These are phyloP conservation scores for Pseudohalonectria lignicola DNA, from an alignment of 2,329 filamentous ascomycete genomes.

Conservation along the genomic window DNA sequence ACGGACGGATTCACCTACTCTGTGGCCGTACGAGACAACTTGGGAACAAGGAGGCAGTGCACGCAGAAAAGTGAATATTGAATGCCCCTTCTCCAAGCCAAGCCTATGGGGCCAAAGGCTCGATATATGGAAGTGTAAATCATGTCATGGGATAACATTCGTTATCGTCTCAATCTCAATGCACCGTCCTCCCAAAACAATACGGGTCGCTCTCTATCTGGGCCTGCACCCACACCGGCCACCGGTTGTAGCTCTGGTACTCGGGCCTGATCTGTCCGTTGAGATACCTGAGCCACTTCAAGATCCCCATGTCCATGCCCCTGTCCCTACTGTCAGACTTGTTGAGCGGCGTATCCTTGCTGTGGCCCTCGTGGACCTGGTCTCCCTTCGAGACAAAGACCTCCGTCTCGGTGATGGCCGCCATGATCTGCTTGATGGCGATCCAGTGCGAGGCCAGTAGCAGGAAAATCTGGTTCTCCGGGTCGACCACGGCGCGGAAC, in stretches of 20 bases:
- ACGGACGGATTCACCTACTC: too few relatives aligned
- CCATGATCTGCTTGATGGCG: slow-evolving; percentile 42
- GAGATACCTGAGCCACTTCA: slow-evolving; percentile 38
- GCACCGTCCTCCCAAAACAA: slow-evolving; percentile 30
- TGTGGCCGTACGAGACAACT: too few relatives aligned
- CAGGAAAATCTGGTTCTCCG: slow-evolving; percentile 30
- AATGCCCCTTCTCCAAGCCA: background rate
- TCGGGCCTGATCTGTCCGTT: slow-evolving; percentile 34
- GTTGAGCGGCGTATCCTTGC: slow-evolving; percentile 12
- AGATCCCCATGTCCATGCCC: slow-evolving; percentile 29
- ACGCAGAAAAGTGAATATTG: too few relatives aligned
- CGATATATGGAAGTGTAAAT: too few relatives aligned
- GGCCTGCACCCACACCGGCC: slow-evolving; percentile 43
- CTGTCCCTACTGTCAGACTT: slow-evolving; percentile 9
- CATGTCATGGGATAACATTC: too few relatives aligned
- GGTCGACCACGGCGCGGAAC: slow-evolving; percentile 39
- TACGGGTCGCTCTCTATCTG: slow-evolving; percentile 32
- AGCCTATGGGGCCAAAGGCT: background rate
- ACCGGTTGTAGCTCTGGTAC: slow-evolving; percentile 35
- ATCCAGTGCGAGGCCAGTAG: slow-evolving; percentile 45
- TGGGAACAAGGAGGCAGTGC: too few relatives aligned
- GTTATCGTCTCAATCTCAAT: too few relatives aligned
- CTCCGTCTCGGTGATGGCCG: slow-evolving; percentile 31
- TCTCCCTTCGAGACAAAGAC: slow-evolving; percentile 8
- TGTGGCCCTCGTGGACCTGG: slow-evolving; percentile 15